These are phyloP conservation scores for Dothiorella sarmentorum DNA, from an alignment of 2,329 filamentous ascomycete species.

Conservation along the genomic window DNA sequence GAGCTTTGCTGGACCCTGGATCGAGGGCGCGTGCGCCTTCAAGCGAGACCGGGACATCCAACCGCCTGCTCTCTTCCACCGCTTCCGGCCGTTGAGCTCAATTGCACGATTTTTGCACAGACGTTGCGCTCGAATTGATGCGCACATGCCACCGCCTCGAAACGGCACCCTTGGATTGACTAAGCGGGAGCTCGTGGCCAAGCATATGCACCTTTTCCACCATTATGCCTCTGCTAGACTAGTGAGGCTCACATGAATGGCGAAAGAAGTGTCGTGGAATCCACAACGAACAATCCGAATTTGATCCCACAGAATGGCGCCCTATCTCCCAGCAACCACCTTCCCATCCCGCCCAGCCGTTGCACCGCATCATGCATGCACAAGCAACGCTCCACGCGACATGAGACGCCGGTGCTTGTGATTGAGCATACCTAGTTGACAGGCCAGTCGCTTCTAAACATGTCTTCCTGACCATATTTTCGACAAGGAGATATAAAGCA, in stretches of 20 bases:
- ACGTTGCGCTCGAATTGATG: neutral
- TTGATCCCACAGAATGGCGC: neutral
- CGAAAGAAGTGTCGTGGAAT: neutral
- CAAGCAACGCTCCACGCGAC: neutral
- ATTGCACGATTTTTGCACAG: neutral
- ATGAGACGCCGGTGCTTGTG: neutral
- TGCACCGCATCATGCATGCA: neutral
- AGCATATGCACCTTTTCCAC: neutral
- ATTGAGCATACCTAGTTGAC: neutral
- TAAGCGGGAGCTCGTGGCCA: constrained; percentile 2
- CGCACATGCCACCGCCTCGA: neutral
- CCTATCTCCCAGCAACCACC: neutral
- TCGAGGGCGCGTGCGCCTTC: neutral
- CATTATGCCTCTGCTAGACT: constrained; percentile 3
- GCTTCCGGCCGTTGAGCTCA: neutral
- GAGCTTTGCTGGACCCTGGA: neutral
- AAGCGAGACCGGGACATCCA: no score
- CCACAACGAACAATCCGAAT: neutral
- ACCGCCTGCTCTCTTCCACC: neutral
- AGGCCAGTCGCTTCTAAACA: constrained; percentile 6
- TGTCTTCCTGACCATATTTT: constrained; percentile 9
- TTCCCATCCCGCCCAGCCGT: neutral
- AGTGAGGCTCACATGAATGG: constrained; percentile 1
- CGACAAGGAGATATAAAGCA: neutral
- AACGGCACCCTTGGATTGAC: neutral